Base-by-base conservation (phyloP, 305 asterid genomes). In the Petunia hybrid region DNA sequence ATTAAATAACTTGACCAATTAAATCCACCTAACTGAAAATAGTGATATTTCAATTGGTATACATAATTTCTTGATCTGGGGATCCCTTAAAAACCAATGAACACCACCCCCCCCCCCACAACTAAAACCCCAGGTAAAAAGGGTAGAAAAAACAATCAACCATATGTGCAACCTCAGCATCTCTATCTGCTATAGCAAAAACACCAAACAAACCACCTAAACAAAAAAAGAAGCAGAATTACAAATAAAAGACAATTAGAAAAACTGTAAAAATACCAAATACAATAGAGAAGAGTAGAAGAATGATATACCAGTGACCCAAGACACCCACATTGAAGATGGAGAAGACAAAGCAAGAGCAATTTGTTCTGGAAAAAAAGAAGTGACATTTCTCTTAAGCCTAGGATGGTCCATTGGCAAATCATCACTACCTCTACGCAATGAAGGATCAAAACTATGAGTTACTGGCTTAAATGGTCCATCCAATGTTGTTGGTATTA, bases 391-490 rank as follows among this genome's bases (percentile, higher is more conserved):
- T 63, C 87, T 91, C 45, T 71, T 85, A 14, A 92, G 89, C 65
- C 97, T 89, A 1, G 95, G 91, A 87, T 94, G 89, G 56, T 91
- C 87, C 94, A 92, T 87, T 0, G 94, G 90, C 86, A 94, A 88
- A 53, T 94, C 98, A 84, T 91, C 95, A 41, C 97, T 91, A 62
- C 97, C 97, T 39, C 83, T 88, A 68, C 97, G 92, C 39, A 94
- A 53, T 46, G 89, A 90, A 14, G 91, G 89, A 79, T 94, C 95
- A 63, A 92, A 89, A 1, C 82, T 83, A 3, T 77, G 87, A 43
- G 93, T 94, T 64, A 83, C 87, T 3, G 98, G 97, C 82, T 82
- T 55, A 75, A 92, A 94, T 8, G 98, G 98, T 48, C 98, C 97
- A 4, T 91, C 93, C 55, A 92, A 83, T 57, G 97, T 92, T 64